A percentile compares a stretch with the other conserved stretches of the same genome.
Evolutionary conservation across 345 rosid species (phyloP).

Genomic region (Gossypium sturtianum): DNA sequence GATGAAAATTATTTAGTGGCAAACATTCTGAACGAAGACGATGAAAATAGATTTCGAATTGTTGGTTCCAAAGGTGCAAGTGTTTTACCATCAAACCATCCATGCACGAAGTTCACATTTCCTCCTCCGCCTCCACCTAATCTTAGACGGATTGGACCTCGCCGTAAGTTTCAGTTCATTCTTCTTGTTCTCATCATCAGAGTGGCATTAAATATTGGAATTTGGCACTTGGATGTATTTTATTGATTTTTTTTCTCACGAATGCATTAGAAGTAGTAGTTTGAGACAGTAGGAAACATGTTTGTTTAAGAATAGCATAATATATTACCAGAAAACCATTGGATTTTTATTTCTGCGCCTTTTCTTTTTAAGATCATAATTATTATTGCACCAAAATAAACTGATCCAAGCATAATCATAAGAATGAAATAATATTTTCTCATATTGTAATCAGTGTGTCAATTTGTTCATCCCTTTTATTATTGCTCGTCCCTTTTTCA

Average conservation of each 20-base stretch:
- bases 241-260: not conserved
- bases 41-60: constrained; percentile 20
- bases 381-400: not conserved
- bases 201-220: constrained; percentile 1
- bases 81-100: constrained; percentile 34
- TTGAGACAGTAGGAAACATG: not conserved
- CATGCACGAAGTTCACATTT: constrained; percentile 58
- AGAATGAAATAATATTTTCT: not conserved
- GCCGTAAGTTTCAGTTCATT: constrained; percentile 43
- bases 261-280: not conserved
- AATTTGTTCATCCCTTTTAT: not conserved
- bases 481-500: constrained; percentile 23
- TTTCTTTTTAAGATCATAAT: not conserved
- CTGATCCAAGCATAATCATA: not conserved
- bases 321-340: not conserved
- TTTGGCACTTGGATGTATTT: not conserved
- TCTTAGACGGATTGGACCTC: constrained; percentile 59
- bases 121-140: constrained; percentile 90
- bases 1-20: constrained; percentile 17
- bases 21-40: constrained; percentile 28
- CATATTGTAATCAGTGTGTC: not conserved
- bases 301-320: not conserved
- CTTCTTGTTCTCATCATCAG: constrained; percentile 4
- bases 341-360: not conserved
- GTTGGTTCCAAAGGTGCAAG: constrained; percentile 7